These are phyloP conservation scores for Hirschioporus abietinus DNA, from an alignment of 768 basidiomycete genomes.

Conservation along the genomic window DNA sequence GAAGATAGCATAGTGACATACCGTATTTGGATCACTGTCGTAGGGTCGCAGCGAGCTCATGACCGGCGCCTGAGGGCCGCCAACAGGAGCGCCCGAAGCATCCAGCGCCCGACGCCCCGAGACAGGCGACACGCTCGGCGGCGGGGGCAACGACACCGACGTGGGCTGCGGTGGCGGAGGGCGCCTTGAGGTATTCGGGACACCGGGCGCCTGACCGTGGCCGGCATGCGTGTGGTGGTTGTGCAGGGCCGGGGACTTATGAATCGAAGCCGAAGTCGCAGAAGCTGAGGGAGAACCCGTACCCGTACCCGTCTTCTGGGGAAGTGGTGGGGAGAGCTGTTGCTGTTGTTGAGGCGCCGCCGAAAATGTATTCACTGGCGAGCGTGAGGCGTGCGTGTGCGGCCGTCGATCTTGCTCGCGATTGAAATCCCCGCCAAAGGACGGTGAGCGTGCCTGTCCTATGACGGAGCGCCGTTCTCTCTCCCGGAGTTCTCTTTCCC, in stretches of 20 bases:
- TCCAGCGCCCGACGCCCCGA: slow-evolving; percentile 4
- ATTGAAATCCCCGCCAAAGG: not conserved
- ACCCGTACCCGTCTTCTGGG: not conserved
- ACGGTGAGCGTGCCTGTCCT: not conserved
- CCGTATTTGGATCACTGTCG: not conserved
- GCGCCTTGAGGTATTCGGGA: not conserved
- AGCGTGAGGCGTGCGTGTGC: not conserved
- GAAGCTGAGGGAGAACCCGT: not conserved
- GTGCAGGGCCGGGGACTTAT: not conserved
- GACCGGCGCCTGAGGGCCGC: not conserved
- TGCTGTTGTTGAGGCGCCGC: not conserved
- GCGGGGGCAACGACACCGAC: not conserved
- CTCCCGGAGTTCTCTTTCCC: too few species aligned
- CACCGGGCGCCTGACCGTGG: not conserved
- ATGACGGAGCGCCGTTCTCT: not conserved
- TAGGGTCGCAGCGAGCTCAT: slow-evolving; percentile 3
- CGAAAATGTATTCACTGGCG: not conserved
- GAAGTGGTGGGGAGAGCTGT: not conserved
- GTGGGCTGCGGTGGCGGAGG: not conserved
- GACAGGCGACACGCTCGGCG: not conserved
- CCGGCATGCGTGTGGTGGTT: not conserved
- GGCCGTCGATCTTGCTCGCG: not conserved
- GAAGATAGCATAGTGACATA: not conserved
- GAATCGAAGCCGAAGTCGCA: not conserved
- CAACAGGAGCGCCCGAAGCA: not conserved